Evolutionary conservation across 2,329 filamentous ascomycete species (phyloP), one percentile per base, ranked within the genome.

Genomic region (Bimuria novae-zelandiae): DNA sequence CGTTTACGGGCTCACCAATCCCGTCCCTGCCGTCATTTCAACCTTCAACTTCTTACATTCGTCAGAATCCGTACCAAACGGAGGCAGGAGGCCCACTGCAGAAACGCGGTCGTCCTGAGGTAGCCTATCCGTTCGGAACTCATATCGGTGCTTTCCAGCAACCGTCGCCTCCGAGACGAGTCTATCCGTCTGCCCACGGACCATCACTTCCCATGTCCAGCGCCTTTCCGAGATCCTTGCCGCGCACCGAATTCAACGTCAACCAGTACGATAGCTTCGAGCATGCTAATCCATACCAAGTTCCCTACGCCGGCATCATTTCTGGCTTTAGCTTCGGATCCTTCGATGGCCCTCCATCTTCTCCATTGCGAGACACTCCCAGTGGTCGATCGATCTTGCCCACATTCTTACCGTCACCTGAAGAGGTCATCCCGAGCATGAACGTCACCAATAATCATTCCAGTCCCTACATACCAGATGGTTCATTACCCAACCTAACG

Each of bases 201-300:
- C 46, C 42, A 2, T 23, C 40, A 3, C 7, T 37, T 22, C 23
- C 19, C 16, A 11, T 17, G n/a, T 12, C 25, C 4, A 40, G 10
- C 14, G 40, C 23, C 6, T 17, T 35, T 10, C 1, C 40, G 21
- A 33, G 22, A 1, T 23, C 29, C 12, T 11, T 21, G 10, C 22
- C 32, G 4, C 22, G 23, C 2, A 21, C 46, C 7, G 29, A 30
- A 14, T 54, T 29, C 46, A 46, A 36, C 25, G 22, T 50, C n/a
- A 54, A 50, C 22, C 52, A 50, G 21, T 54, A 54, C 27, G 52
- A 45, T 27, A 41, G 41, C 14, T 42, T 33, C 22, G 35, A 19
- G 14, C 27, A 40, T 22, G 46, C 41, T 1, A 50, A 50, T 16
- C 41, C 52, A 7, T 54, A 54, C 22, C 25, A 54, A n/a, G 17